Evolutionary conservation across 176 grass and related monocot genomes (phyloP), one percentile per base, ranked within the genome.

Genomic region (Triticum turgidum): DNA sequence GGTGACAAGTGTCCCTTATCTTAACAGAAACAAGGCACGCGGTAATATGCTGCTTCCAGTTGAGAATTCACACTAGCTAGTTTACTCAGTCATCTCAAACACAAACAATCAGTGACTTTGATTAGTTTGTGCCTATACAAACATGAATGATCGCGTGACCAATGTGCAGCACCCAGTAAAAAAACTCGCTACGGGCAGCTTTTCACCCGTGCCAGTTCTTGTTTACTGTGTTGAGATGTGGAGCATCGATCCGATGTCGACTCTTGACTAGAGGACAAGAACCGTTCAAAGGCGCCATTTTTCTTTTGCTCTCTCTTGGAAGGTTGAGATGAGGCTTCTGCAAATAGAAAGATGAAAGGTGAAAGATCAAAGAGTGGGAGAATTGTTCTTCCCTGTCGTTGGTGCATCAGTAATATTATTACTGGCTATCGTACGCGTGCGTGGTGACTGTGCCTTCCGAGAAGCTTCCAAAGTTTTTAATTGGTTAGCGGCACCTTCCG

Each of bases 241-340:
- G 52, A 83, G 51, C 1, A 54, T 71, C 66, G 39, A 54, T 47
- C 51, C 25, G 29, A 65, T 44, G 61, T 69, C 39, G 39, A 81
- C 21, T 65, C 77, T 85, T 88, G 89, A 91, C 86, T 52, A 68
- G 8, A 54, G 39, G 30, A 35, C 39, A 51, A 3, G 73, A 21
- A 45, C 62, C 51, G 34, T 77, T 88, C 89, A 85, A 85, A 85
- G 85, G 80, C 76, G 22, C 52, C 70, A 62, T 20, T 70, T 81
- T 12, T 45, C 42, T 45, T 12, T 45, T 0, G 2, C 10, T 45
- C 42, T 81, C 86, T 84, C 51, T 52, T 63, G 9, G 71, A 77
- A 88, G 64, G 89, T 58, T 41, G 12, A 33, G 24, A 76, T 7
- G 42, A 63, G 17, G 54, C 71, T 41, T 88, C 61, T 18, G 62